Base-by-base conservation (phyloP, 2,329 filamentous ascomycete genomes). In the Diaporthe citrichinensis region DNA sequence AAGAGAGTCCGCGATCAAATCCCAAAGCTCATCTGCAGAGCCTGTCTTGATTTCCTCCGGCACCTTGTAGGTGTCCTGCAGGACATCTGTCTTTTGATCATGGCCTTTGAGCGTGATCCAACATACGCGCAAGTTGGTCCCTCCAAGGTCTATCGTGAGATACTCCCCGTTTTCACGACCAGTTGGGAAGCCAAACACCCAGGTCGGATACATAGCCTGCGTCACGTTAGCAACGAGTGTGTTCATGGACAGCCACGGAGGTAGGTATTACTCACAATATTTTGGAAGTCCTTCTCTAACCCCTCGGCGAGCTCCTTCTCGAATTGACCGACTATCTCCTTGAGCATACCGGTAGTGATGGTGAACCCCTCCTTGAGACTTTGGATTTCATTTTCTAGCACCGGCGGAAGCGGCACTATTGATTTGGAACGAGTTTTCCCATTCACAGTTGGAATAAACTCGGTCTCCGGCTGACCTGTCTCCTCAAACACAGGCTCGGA, bases 1-100 rank as follows among this genome's bases (percentile, higher is more conserved):
- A 71, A 94, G 85, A 80, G 91, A 93, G 82, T 93, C 91, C 77
- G 92, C 91, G 79, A 94, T 90, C 82, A 94, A 93, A 78, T 90
- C 91, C 91, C 92, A 94, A 20, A 94, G 86, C 80, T 93, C 90
- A 71, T 93, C 91, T 8, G 91, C 88, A 58, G 87, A 90, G 20
- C 92, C 91, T 5, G 89, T 91, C 83, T 92, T 93, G 75, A 94
- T 85, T 79, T 93, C 90, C 77, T 92, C 89, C 0, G 92, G 92
- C 85, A 94, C 90, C 74, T 88, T 88, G 83, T 94, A 94, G 81
- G 94, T 93, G 75, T 91, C 92, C 84, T 94, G 92, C 79, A 92
- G 90, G 81, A 92, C 92, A 79, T 91, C 90, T 53, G 91, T 90
- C 82, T 90, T 89, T 2, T 73, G 44, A 10, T 51, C 34, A 23